Conservation (phyloP, 805 yeast genomes). For the Kodamaea jinghongensis region DNA sequence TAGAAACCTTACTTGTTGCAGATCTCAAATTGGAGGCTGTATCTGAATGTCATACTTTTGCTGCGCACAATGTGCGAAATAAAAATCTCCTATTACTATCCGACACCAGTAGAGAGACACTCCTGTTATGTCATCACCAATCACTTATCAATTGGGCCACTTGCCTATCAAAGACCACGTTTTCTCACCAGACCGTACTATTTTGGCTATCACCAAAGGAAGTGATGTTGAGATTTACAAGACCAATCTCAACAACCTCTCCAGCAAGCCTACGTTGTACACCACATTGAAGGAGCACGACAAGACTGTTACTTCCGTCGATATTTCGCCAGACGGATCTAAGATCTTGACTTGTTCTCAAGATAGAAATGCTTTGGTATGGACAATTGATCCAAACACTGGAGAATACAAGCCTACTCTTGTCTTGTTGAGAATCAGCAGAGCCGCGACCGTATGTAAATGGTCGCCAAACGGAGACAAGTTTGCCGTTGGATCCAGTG, state of each 20-base stretch:
- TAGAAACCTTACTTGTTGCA: too few relatives aligned
- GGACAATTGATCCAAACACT: conserved; percentile 69
- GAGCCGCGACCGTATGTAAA: conserved; percentile 91
- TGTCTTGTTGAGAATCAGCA: conserved; percentile 85
- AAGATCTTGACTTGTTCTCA: conserved; percentile 95
- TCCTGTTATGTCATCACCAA: conserved; percentile 33
- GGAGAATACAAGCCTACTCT: conserved; percentile 76
- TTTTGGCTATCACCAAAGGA: conserved; percentile 80
- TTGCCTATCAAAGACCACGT: conserved; percentile 90
- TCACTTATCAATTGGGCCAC: conserved; percentile 66
- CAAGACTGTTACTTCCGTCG: conserved; percentile 91
- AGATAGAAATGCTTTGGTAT: conserved; percentile 95
- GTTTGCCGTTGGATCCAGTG: conserved; percentile 97
- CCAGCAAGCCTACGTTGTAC: conserved; percentile 54
- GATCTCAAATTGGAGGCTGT: too few relatives aligned
- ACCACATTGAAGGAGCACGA: conserved; percentile 81
- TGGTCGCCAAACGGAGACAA: conserved; percentile 97
- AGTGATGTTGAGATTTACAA: conserved; percentile 72
- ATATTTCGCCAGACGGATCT: conserved; percentile 75
- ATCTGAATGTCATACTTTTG: too few relatives aligned
- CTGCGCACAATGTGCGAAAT: too few relatives aligned
- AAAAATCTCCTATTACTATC: background rate
- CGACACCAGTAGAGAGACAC: conserved; percentile 24
- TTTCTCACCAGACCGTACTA: conserved; percentile 62
- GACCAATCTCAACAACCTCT: conserved; percentile 41